These are phyloP conservation scores for Xylariaceae sp. DNA, from an alignment of 2,329 filamentous ascomycete genomes.

Conservation along the genomic window DNA sequence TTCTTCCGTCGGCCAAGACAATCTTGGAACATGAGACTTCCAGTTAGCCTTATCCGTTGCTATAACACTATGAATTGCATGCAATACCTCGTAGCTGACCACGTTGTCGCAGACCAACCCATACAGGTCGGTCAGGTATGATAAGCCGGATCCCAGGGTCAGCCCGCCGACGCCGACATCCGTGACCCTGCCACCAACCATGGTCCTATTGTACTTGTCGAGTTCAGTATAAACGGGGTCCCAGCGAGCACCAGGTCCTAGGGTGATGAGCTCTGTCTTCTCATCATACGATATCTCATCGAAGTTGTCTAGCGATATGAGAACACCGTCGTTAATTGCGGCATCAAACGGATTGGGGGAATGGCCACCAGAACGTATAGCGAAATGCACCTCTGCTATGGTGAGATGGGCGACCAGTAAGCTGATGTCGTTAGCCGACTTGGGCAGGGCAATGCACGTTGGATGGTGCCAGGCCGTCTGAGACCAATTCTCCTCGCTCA, in stretches of 20 bases:
- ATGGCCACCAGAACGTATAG: slow-evolving; percentile 10
- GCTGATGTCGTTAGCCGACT: background rate
- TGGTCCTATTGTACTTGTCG: slow-evolving; percentile 10
- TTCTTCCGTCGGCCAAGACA: slow-evolving; percentile 6
- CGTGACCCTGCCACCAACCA: slow-evolving; percentile 10
- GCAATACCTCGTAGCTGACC: slow-evolving; percentile 6
- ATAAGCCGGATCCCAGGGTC: slow-evolving; percentile 10
- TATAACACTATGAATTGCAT: too few species aligned
- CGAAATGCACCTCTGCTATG: slow-evolving; percentile 1
- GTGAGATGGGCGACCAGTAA: background rate
- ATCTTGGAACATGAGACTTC: background rate
- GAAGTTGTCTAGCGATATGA: slow-evolving; percentile 4
- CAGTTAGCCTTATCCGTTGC: background rate
- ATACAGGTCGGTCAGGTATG: slow-evolving; percentile 11
- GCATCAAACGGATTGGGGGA: slow-evolving; percentile 2
- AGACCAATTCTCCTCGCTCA: background rate
- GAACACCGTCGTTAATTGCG: slow-evolving; percentile 8
- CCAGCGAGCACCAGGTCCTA: slow-evolving; percentile 13
- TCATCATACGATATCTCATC: slow-evolving; percentile 5
- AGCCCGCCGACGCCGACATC: slow-evolving; percentile 16
- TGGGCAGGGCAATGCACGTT: slow-evolving; percentile 2
- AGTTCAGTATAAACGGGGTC: slow-evolving; percentile 12
- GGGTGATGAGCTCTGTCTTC: background rate
- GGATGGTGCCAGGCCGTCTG: slow-evolving; percentile 3
- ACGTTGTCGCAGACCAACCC: slow-evolving; percentile 14